These are phyloP conservation scores for Larix sibirica DNA, from an alignment of 83 land plant species.

Conservation along the genomic window DNA sequence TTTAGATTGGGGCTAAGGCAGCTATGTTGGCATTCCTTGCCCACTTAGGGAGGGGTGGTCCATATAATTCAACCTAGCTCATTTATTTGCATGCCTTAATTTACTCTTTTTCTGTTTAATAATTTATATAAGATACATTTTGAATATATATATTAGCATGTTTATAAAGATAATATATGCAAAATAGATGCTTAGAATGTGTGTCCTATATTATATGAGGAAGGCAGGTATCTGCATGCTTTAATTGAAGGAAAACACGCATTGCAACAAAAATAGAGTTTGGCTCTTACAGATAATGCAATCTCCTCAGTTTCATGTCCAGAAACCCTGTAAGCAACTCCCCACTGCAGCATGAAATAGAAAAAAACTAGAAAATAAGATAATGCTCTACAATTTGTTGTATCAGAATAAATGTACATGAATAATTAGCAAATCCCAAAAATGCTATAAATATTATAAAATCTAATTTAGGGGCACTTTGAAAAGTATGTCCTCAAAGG, in stretches of 20 bases:
- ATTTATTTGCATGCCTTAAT: too few species aligned
- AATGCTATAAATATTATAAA: not conserved
- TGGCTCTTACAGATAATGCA: conserved; percentile 43
- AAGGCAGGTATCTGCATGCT: not conserved
- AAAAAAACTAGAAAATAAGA: conserved; percentile 5
- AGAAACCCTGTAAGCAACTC: conserved; percentile 66
- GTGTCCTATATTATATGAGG: too few species aligned
- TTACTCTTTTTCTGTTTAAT: too few species aligned
- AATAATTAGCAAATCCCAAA: not conserved
- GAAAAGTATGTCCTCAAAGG: not conserved
- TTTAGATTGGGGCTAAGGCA: too few species aligned
- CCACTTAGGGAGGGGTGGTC: too few species aligned
- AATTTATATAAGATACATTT: too few species aligned
- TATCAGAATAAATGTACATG: not conserved
- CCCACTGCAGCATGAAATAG: conserved; percentile 50
- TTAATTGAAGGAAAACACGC: not conserved
- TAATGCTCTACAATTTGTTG: not conserved
- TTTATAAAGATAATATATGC: too few species aligned
- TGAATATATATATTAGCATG: too few species aligned
- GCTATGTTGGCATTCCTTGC: too few species aligned
- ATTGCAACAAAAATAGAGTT: not conserved
- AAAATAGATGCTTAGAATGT: too few species aligned
- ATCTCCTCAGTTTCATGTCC: conserved; percentile 43
- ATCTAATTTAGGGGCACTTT: not conserved
- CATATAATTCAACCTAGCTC: too few species aligned